Evolutionary conservation across 192 early-diverging fungal species (phyloP).

Genomic region (Rhizophagus clarus): DNA sequence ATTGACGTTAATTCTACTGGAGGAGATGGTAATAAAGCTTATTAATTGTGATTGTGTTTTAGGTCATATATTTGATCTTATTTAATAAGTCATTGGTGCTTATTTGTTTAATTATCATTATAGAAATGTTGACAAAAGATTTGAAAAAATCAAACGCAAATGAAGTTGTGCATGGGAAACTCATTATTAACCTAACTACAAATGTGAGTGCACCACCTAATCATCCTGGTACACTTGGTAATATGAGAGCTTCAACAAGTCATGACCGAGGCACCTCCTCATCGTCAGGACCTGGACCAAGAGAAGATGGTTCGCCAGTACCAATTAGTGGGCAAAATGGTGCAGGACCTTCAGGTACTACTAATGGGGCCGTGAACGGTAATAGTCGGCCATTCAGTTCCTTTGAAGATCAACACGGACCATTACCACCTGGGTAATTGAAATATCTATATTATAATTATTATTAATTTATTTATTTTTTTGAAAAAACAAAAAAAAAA

Average conservation of each 20-base stretch:
- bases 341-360: background rate
- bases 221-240: constrained; percentile 18
- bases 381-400: constrained; percentile 39
- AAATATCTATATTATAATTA: background rate
- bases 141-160: constrained; percentile 83
- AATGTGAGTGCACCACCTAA: constrained; percentile 49
- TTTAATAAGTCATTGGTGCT: background rate
- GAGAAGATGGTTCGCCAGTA: constrained; percentile 15
- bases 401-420: constrained; percentile 61
- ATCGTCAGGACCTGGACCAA: constrained; percentile 29
- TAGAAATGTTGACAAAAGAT: constrained; percentile 88
- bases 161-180: constrained; percentile 84
- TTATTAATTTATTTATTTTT: background rate
- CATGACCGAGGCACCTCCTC: constrained; percentile 42
- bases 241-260: constrained; percentile 29
- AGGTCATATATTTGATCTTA: background rate
- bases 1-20: constrained; percentile 79
- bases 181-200: constrained; percentile 76
- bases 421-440: constrained; percentile 47
- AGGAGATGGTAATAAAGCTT: constrained; percentile 58
- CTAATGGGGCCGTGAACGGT: background rate
- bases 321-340: constrained; percentile 14
- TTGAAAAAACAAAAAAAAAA: background rate
- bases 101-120: background rate
- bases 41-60: background rate